phyloP scores from a whole-genome alignment of 2,329 filamentous ascomycete species.

The Penicillium psychrosexuale region DNA sequence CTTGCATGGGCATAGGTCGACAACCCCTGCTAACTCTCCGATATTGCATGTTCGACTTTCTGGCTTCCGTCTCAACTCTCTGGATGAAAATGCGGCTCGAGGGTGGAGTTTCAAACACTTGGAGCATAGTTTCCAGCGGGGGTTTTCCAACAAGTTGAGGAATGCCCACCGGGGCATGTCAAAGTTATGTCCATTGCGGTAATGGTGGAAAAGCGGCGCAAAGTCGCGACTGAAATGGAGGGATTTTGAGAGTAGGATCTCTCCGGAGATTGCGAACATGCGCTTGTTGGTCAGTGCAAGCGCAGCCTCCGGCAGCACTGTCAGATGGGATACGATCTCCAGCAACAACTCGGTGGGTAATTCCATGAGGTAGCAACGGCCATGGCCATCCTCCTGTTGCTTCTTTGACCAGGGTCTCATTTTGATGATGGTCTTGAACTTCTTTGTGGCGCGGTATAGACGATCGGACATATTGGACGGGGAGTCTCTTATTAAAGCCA shows the following conservation, averaged over 20 bases:
- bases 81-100: constrained; percentile 31
- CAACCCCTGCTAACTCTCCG: constrained; percentile 36
- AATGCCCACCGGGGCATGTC: constrained; percentile 38
- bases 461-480: constrained; percentile 28
- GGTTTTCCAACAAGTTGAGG: constrained; percentile 36
- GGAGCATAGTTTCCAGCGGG: constrained; percentile 36
- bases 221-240: constrained; percentile 40
- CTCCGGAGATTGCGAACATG: constrained; percentile 33
- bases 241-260: constrained; percentile 31
- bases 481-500: constrained; percentile 16
- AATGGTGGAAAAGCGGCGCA: constrained; percentile 41
- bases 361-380: constrained; percentile 35
- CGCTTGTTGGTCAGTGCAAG: constrained; percentile 41
- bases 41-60: constrained; percentile 35
- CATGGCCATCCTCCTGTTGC: constrained; percentile 12
- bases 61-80: constrained; percentile 34
- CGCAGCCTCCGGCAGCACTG: constrained; percentile 35
- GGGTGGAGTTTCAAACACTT: constrained; percentile 41
- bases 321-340: constrained; percentile 37
- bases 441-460: constrained; percentile 30
- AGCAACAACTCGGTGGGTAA: constrained; percentile 39
- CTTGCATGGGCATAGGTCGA: constrained; percentile 41
- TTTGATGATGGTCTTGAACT: constrained; percentile 29
- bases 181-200: constrained; percentile 38
- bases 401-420: constrained; percentile 28